These are phyloP conservation scores for Termitomyces sp. DNA, from an alignment of 768 basidiomycete species.

Conservation along the genomic window DNA sequence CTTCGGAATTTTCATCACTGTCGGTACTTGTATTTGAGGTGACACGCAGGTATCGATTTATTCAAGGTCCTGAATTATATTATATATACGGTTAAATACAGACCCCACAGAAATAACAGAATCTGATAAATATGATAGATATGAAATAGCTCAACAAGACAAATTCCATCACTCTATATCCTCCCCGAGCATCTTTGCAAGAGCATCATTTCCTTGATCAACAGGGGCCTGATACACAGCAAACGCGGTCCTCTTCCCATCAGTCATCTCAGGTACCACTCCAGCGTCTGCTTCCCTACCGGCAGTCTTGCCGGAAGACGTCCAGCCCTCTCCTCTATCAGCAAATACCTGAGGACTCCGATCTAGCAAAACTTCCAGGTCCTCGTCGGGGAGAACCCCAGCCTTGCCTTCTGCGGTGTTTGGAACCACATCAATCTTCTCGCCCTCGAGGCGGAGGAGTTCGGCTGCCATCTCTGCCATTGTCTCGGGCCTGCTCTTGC, in stretches of 20 bases:
- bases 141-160: background rate
- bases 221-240: constrained; percentile 70
- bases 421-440: constrained; percentile 84
- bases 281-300: constrained; percentile 1
- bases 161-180: constrained; percentile 15
- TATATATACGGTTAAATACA: no score
- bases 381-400: constrained; percentile 74
- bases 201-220: constrained; percentile 58
- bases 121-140: background rate
- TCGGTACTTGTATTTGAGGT: no score
- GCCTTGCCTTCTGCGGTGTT: constrained; percentile 63
- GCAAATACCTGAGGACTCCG: constrained; percentile 68
- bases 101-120: background rate
- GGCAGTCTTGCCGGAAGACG: constrained; percentile 29
- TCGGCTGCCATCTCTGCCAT: constrained; percentile 79
- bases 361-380: constrained; percentile 78
- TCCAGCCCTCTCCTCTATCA: constrained; percentile 71
- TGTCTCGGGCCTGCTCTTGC: constrained; percentile 48
- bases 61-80: no score
- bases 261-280: background rate
- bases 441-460: constrained; percentile 75
- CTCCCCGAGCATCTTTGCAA: constrained; percentile 65
- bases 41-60: no score
- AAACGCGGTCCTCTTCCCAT: constrained; percentile 51
- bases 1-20: no score